Evolutionary conservation across 306 rosid species (phyloP), one percentile per base, ranked within the genome.

Genomic region (Potentilla sterilis): DNA sequence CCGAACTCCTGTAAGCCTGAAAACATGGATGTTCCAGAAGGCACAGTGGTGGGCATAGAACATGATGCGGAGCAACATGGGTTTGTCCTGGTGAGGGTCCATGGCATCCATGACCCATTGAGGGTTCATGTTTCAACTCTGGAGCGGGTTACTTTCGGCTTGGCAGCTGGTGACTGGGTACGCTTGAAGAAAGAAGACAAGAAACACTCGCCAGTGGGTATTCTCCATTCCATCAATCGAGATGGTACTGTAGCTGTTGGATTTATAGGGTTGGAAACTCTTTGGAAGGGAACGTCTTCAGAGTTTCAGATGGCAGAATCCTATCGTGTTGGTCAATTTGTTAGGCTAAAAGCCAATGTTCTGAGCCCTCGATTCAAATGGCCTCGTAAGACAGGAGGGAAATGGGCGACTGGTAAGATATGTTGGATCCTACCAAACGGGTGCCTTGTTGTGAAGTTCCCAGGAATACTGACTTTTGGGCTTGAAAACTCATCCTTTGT

Each of bases 161-260:
- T 92, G 85, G 92, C 95, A 71, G 87, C 91, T 63, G 93, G 97
- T 44, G 93, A 90, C 71, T 92, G 97, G 97, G 86, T 95, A 16
- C 82, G 89, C 9, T 55, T 84, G 72, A 92, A 82, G 86, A 88
- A 87, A 21, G 89, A 82, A 74, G 81, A 81, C 9, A 81, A 79
- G 83, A 90, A 90, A 58, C 96, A 89, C 85, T 92, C 96, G 0
- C 93, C 91, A 0, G 93, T 94, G 13, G 98, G 98, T 34, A 87
- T 92, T 79, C 83, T 94, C 57, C 98, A 94, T 78, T 84, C 95
- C 68, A 83, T 94, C 72, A 64, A 73, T 15, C 95, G 96, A 2
- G 76, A 88, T 2, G 88, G 95, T 65, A 74, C 51, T 74, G 93
- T 87, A 35, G 76, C 80, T 63, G 98, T 84, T 74, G 98, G 92